Evolutionary conservation across 805 yeast genomes (phyloP).

Genomic region (Brettanomyces nanus): DNA sequence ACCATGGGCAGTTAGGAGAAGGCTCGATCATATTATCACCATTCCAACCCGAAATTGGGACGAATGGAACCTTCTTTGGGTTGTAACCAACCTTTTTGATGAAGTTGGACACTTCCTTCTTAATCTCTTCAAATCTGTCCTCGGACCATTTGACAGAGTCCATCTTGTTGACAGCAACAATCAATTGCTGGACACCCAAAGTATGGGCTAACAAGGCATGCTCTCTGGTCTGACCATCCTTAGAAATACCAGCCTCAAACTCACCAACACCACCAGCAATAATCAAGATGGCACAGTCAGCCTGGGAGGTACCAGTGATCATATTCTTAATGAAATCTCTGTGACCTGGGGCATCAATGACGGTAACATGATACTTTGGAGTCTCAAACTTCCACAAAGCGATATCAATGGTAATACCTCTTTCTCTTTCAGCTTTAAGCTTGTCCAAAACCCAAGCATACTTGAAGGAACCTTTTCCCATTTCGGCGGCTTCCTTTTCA

Average conservation of each 20-base stretch:
- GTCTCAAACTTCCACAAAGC: conserved; percentile 92
- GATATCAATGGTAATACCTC: conserved; percentile 94
- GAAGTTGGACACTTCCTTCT: conserved; percentile 71
- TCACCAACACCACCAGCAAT: conserved; percentile 92
- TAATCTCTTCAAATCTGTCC: conserved; percentile 70
- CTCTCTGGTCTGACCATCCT: conserved; percentile 94
- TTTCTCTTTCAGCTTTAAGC: conserved; percentile 92
- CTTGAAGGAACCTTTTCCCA: conserved; percentile 95
- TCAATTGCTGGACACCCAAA: conserved; percentile 79
- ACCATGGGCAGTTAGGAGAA: conserved; percentile 77
- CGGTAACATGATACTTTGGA: conserved; percentile 82
- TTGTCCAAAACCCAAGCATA: conserved; percentile 97
- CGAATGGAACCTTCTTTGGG: conserved; percentile 77
- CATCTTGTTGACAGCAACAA: conserved; percentile 92
- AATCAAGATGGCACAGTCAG: conserved; percentile 85
- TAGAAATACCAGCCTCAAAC: conserved; percentile 91
- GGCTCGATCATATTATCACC: conserved; percentile 91
- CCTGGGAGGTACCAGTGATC: conserved; percentile 94
- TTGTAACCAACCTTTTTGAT: conserved; percentile 81
- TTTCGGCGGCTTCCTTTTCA: conserved; percentile 96
- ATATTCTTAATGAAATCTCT: conserved; percentile 94
- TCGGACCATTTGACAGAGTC: conserved; percentile 87
- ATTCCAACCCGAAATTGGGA: conserved; percentile 88
- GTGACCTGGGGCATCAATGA: conserved; percentile 95
- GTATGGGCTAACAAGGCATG: conserved; percentile 88